Conservation (phyloP, 352 stramenopile genomes). For the Phytophthora crassamura region DNA sequence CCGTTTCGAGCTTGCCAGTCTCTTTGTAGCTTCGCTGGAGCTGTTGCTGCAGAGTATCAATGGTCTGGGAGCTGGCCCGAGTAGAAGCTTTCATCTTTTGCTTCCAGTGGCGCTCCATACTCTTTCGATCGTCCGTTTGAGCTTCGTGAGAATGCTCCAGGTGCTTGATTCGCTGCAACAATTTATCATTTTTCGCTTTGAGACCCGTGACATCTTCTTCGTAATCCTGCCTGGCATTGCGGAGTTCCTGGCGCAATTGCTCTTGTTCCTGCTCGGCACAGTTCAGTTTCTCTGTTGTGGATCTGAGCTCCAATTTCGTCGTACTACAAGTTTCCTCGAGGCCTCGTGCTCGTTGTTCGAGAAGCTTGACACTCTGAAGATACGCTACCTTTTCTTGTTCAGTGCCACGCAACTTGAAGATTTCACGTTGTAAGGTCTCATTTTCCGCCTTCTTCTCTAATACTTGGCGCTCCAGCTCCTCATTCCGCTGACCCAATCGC, state of each 20-base stretch:
- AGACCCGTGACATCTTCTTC: constrained; percentile 34
- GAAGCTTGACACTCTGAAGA: constrained; percentile 58
- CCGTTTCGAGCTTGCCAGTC: constrained; percentile 32
- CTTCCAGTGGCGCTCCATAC: constrained; percentile 44
- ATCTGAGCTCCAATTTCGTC: constrained; percentile 38
- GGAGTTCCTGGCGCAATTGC: constrained; percentile 38
- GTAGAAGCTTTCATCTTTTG: constrained; percentile 35
- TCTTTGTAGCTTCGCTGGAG: constrained; percentile 38
- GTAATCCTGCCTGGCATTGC: constrained; percentile 42
- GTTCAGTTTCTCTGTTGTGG: constrained; percentile 22
- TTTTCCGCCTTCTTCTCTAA: constrained; percentile 46
- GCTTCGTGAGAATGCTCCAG: constrained; percentile 41
- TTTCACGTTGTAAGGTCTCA: constrained; percentile 48
- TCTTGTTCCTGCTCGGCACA: constrained; percentile 44
- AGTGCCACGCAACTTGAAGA: constrained; percentile 45
- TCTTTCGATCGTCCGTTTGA: constrained; percentile 31
- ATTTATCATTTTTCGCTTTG: constrained; percentile 28
- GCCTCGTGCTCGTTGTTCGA: constrained; percentile 53
- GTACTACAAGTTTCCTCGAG: constrained; percentile 47
- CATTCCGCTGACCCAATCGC: constrained; percentile 50
- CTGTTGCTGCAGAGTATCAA: constrained; percentile 34
- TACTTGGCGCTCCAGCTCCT: constrained; percentile 45
- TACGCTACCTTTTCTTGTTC: constrained; percentile 65
- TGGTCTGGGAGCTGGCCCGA: constrained; percentile 34
- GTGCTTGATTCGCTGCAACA: constrained; percentile 44